Base-by-base conservation (phyloP, 208 protist genomes). In the Trypanosoma congolense region DNA sequence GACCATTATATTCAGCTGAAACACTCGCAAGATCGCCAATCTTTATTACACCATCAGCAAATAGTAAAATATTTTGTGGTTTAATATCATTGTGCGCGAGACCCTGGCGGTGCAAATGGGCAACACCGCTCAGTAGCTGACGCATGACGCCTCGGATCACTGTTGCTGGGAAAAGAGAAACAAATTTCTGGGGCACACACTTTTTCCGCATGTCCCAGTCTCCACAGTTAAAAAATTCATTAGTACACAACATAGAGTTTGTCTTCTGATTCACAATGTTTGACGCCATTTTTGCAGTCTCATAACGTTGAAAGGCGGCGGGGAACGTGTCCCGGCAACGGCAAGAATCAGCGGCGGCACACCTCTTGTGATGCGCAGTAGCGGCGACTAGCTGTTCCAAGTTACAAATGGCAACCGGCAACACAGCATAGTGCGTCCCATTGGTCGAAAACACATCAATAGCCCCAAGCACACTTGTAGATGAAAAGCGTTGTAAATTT, bases 81-180 rank as follows among this genome's bases (percentile, higher is more conserved):
- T 93, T 93, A 40, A 93, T 64, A 61, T 93, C 87, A 65, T 91
- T 89, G 66, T 93, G 87, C 9, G 87, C 82, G 5, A 88, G 44
- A 25, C 61, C 48, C 50, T 93, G 87, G 41, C 67, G 57, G 46
- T 93, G 87, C n/a, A 93, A 56, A 61, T 93, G 90, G 24, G 54
- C 52, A 28, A 93, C 70, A 6, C 82, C 87, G 14, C 66, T 45
- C 25, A 90, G 44, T 10, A 93, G 44, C 56, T 93, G 87, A 46
- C 77, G 87, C 43, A 93, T 61, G 43, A 90, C 76, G 22, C 77
- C 76, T 42, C 79, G 81, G 14, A 90, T 65, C 10, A 93, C 65
- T 28, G 61, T 73, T 16, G 78, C 59, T 19, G 80, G 75, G 56
- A 83, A 81, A 10, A 77, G 22, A 4, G 48, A 55, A 33, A 4